Percentiles rank a stretch among this genome's conserved stretches.
Conservation (phyloP, 352 stramenopile genomes). For the Aphanomyces cochlioides region DNA sequence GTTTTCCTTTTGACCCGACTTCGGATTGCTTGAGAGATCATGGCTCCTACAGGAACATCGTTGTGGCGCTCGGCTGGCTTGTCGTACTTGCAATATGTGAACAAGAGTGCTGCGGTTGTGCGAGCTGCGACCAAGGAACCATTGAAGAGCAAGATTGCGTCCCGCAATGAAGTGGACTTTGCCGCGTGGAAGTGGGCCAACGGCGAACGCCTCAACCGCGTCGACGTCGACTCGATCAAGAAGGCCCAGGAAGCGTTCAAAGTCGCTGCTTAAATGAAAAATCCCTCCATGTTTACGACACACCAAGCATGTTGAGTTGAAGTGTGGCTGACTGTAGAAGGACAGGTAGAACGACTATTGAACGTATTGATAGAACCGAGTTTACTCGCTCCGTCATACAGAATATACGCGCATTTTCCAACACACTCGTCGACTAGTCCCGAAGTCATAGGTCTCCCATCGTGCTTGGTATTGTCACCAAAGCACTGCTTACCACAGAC, state of each 20-base stretch:
- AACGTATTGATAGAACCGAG: conserved; percentile 26
- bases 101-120: conserved; percentile 73
- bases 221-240: conserved; percentile 78
- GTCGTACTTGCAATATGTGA: conserved; percentile 87
- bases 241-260: conserved; percentile 75
- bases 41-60: conserved; percentile 62
- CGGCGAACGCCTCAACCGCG: conserved; percentile 70
- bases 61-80: conserved; percentile 81
- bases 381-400: background rate
- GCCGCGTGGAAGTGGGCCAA: conserved; percentile 83
- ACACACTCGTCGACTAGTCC: conserved; percentile 9
- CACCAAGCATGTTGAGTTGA: background rate
- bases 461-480: no score
- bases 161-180: conserved; percentile 75
- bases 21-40: conserved; percentile 6
- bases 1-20: conserved; percentile 28
- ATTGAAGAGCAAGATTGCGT: conserved; percentile 76
- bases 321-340: background rate
- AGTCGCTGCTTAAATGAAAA: conserved; percentile 19
- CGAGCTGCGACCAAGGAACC: conserved; percentile 79
- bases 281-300: background rate
- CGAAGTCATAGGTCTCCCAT: no score
- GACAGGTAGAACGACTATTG: conserved; percentile 23
- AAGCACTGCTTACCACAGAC: no score
- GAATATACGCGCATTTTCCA: background rate